Base-by-base conservation (phyloP, 139 green algal genomes). In the Spirogloea muscicola region DNA sequence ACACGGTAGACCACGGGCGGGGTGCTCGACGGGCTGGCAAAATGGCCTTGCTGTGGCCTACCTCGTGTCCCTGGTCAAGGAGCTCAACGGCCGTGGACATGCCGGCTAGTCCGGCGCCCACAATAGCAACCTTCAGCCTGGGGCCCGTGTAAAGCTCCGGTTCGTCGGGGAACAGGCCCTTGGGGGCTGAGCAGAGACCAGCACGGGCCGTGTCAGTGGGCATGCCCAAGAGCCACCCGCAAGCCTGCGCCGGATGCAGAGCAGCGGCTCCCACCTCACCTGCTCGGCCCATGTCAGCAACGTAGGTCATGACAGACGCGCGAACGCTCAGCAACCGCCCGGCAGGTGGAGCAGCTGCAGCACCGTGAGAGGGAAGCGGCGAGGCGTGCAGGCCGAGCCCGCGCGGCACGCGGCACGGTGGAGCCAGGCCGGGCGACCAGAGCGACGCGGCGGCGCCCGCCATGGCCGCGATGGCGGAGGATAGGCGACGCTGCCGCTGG, bases 11-110 rank as follows among this genome's bases (percentile, higher is more conserved):
- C n/a, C n/a, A n/a, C n/a, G n/a, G n/a, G n/a, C n/a, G n/a, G n/a
- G n/a, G n/a, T n/a, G n/a, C n/a, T n/a, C n/a, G n/a, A n/a, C n/a
- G n/a, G n/a, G n/a, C n/a, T n/a, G n/a, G n/a, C n/a, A n/a, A n/a
- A n/a, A n/a, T n/a, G n/a, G n/a, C n/a, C n/a, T n/a, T n/a, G n/a
- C n/a, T n/a, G n/a, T n/a, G n/a, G 62, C 62, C 40, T 13, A 71
- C 67, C 40, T 87, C 74, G 88, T 80, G 72, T 79, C 89, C 90
- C 72, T 92, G 87, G 79, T 98, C 93, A n/a, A 97, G 84, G 52
- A 97, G 86, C 85, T 98, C 93, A 0, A 96, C 91, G 2, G 93
- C 93, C 21, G 93, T 97, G 34, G 91, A 96, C 64, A 98, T 79
- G 84, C 21, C 92, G 90, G 76, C 71, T 0, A 83, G 59, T 5